A percentile compares a stretch with the other conserved stretches of the same genome.
Conservation (phyloP, 2,329 filamentous ascomycete genomes). For the Sporothrix mexicana region DNA sequence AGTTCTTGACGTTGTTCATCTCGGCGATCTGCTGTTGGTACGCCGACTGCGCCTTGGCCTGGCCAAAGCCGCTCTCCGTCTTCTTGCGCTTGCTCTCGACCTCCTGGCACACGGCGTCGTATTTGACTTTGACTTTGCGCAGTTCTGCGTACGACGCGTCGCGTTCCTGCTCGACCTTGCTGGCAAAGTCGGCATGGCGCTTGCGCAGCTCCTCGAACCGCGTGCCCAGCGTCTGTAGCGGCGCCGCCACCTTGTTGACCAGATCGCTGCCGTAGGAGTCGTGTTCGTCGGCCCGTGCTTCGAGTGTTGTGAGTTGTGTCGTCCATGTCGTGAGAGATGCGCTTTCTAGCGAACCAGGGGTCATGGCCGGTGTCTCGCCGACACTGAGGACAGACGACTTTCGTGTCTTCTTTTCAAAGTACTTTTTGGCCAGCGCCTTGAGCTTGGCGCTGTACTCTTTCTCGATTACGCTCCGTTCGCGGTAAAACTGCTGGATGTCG, state of each 20-base stretch:
- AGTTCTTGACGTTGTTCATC: constrained; percentile 98
- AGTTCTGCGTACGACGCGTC: constrained; percentile 83
- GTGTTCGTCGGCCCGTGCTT: constrained; percentile 86
- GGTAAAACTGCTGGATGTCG: constrained; percentile 96
- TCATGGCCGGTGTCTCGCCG: constrained; percentile 89
- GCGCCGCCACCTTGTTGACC: constrained; percentile 80
- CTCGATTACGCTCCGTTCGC: constrained; percentile 90
- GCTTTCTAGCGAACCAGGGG: constrained; percentile 93
- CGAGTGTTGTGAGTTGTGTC: constrained; percentile 88
- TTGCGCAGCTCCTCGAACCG: constrained; percentile 93
- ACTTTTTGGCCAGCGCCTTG: constrained; percentile 87
- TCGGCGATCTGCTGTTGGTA: constrained; percentile 92
- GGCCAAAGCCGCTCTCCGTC: constrained; percentile 91
- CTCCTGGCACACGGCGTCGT: constrained; percentile 90
- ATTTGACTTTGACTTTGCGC: constrained; percentile 89
- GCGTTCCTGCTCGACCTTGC: constrained; percentile 86
- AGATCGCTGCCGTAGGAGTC: constrained; percentile 83
- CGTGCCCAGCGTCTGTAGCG: constrained; percentile 73
- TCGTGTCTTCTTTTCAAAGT: constrained; percentile 91
- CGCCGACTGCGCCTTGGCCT: constrained; percentile 85
- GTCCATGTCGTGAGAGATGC: constrained; percentile 97
- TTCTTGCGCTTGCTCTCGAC: constrained; percentile 95
- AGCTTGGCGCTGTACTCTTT: constrained; percentile 96
- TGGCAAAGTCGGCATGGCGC: constrained; percentile 85
- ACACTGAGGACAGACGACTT: constrained; percentile 84